These are phyloP conservation scores for Coemansia sp. DNA, from an alignment of 192 early-diverging fungal genomes.

Conservation along the genomic window DNA sequence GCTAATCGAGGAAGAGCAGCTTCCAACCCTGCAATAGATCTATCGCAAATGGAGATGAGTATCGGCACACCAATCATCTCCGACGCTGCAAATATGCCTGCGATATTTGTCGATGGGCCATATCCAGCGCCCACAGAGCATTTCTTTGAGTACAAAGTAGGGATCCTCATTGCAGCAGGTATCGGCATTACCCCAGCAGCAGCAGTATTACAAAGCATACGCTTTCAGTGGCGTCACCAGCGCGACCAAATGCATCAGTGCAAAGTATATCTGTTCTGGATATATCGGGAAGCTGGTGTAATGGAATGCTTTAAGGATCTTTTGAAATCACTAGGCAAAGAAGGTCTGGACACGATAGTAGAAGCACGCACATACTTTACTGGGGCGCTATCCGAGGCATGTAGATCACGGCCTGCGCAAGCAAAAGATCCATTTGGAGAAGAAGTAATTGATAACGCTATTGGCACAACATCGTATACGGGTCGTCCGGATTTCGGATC, in stretches of 20 bases:
- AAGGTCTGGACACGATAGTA: slow-evolving; percentile 61
- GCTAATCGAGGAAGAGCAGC: slow-evolving; percentile 28
- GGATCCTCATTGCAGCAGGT: slow-evolving; percentile 73
- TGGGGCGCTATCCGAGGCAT: slow-evolving; percentile 55
- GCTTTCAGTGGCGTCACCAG: slow-evolving; percentile 63
- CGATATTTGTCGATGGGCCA: slow-evolving; percentile 70
- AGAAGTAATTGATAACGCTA: slow-evolving; percentile 61
- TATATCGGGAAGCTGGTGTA: slow-evolving; percentile 67
- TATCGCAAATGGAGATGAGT: slow-evolving; percentile 4
- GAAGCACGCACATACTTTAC: slow-evolving; percentile 71
- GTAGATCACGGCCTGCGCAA: slow-evolving; percentile 44
- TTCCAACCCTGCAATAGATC: background rate
- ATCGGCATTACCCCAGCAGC: slow-evolving; percentile 81
- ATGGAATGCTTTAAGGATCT: slow-evolving; percentile 85
- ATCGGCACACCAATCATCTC: slow-evolving; percentile 14
- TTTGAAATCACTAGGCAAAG: slow-evolving; percentile 63
- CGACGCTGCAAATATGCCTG: slow-evolving; percentile 46
- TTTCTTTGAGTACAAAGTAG: slow-evolving; percentile 72
- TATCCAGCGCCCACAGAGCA: slow-evolving; percentile 71
- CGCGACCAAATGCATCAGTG: slow-evolving; percentile 55
- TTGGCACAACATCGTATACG: slow-evolving; percentile 66
- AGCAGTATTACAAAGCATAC: slow-evolving; percentile 70
- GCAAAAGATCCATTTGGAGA: slow-evolving; percentile 55
- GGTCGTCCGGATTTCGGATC: slow-evolving; percentile 76
- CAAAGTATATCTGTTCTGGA: slow-evolving; percentile 81